Percentiles rank a stretch among this genome's conserved stretches.
phyloP scores from a whole-genome alignment of 306 rosid genomes.

The Lathyrus aphaca region DNA sequence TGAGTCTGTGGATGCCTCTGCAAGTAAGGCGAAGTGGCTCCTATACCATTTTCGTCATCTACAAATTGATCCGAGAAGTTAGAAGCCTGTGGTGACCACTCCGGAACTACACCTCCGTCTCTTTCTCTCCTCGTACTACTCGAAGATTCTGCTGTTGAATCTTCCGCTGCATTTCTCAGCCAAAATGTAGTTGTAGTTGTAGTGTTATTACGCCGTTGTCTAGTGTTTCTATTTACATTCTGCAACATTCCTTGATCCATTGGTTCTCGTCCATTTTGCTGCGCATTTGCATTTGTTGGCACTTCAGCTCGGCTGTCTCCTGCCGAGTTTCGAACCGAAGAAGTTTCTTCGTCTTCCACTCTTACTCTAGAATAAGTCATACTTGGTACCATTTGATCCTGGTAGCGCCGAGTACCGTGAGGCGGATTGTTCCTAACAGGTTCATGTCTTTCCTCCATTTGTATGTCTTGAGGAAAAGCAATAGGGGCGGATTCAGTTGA shows the following conservation, averaged over 20 bases:
- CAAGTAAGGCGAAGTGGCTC: slow-evolving; percentile 71
- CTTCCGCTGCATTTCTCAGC: slow-evolving; percentile 62
- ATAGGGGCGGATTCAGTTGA: slow-evolving; percentile 66
- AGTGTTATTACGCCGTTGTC: slow-evolving; percentile 38
- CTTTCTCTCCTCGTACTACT: slow-evolving; percentile 81
- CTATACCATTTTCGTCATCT: slow-evolving; percentile 77
- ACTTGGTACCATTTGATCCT: slow-evolving; percentile 95
- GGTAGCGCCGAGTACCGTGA: slow-evolving; percentile 54
- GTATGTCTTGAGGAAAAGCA: slow-evolving; percentile 77
- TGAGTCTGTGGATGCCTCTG: slow-evolving; percentile 96
- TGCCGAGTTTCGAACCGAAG: slow-evolving; percentile 52
- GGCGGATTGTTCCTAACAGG: slow-evolving; percentile 58
- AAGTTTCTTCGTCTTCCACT: slow-evolving; percentile 73
- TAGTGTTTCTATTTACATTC: slow-evolving; percentile 44
- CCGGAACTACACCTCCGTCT: slow-evolving; percentile 91
- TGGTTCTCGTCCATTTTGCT: slow-evolving; percentile 53
- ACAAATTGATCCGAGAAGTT: slow-evolving; percentile 77
- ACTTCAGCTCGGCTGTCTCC: slow-evolving; percentile 81
- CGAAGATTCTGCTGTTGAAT: slow-evolving; percentile 86
- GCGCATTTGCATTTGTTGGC: slow-evolving; percentile 59
- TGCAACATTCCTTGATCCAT: slow-evolving; percentile 50
- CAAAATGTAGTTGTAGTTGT: slow-evolving; percentile 40
- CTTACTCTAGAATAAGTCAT: slow-evolving; percentile 72
- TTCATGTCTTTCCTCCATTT: slow-evolving; percentile 75
- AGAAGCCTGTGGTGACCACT: slow-evolving; percentile 82